Evolutionary conservation across 345 rosid genomes (phyloP).

Genomic region (Camelina laxa): DNA sequence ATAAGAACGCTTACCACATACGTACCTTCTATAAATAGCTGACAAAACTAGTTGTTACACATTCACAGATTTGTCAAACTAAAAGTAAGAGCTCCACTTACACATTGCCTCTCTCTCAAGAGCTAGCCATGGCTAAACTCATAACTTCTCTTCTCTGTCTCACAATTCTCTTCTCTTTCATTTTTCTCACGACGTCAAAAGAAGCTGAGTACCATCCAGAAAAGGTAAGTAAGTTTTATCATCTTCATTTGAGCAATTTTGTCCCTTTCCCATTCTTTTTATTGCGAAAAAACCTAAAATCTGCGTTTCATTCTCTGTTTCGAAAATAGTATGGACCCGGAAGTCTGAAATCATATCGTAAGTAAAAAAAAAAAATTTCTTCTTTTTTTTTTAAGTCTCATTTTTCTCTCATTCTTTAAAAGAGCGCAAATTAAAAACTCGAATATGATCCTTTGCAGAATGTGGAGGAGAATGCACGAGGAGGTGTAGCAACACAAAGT

Average conservation of each 20-base stretch:
- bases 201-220: conserved; percentile 48
- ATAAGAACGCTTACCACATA: background rate
- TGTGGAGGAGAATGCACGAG: conserved; percentile 61
- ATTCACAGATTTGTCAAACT: conserved; percentile 5
- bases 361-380: conserved; percentile 32
- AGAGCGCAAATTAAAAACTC: background rate
- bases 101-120: conserved; percentile 26
- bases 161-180: conserved; percentile 38
- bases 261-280: background rate
- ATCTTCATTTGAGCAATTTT: background rate
- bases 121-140: conserved; percentile 44
- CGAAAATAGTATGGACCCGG: conserved; percentile 54
- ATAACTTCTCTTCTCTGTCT: conserved; percentile 37
- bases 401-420: background rate
- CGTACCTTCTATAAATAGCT: conserved; percentile 41
- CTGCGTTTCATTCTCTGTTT: background rate
- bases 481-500: conserved; percentile 71
- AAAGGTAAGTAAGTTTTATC: conserved; percentile 41
- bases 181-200: conserved; percentile 44
- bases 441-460: conserved; percentile 11
- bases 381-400: background rate
- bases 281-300: background rate
- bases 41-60: conserved; percentile 27
- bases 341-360: conserved; percentile 57
- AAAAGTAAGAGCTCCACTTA: conserved; percentile 36